Base-by-base conservation (phyloP, 2,329 filamentous ascomycete genomes). In the Fusarium sp. region DNA sequence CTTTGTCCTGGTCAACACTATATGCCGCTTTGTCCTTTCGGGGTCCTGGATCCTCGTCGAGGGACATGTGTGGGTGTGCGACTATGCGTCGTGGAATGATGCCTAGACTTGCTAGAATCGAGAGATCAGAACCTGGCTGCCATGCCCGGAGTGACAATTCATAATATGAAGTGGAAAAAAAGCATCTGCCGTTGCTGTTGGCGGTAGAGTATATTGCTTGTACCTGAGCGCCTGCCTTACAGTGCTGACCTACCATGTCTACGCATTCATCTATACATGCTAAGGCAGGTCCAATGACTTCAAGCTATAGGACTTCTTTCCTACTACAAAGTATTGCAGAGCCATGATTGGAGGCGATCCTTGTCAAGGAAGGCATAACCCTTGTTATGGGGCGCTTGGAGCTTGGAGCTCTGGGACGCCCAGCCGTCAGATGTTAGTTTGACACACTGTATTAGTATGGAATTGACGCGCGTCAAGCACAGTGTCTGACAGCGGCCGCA, bases 281-380 rank as follows among this genome's bases (percentile, higher is more conserved):
- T 63, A 65, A 63, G 45, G 62, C 62, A 65, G 62, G 62, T 65
- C 57, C 61, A 54, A 57, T 48, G 41, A 39, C 51, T 62, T 55
- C 46, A 57, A 3, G 45, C 46, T 45, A 46, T 32, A 65, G 49
- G 43, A 65, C 49, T 49, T 65, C 61, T 61, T 65, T 58, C 61
- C 57, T 40, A 43, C 57, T 46, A 46, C 31, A 65, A 65, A 62
- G 61, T 44, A 58, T 39, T 62, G 43, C 35, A 52, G 44, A 36
- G n/a, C 25, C 43, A 19, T 64, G 61, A 62, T 64, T 65, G 57
- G 61, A 38, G 24, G 26, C 15, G 39, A 34, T 31, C 45, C 25
- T 46, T 39, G 26, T 32, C 43, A 56, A 39, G 61, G 52, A 44
- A 65, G 46, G 34, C 24, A 52, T 38, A 4, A 65, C 48, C 62